Evolutionary conservation across 257 asterid species (phyloP), one percentile per base, ranked within the genome.

Genomic region (Verbena officinalis): DNA sequence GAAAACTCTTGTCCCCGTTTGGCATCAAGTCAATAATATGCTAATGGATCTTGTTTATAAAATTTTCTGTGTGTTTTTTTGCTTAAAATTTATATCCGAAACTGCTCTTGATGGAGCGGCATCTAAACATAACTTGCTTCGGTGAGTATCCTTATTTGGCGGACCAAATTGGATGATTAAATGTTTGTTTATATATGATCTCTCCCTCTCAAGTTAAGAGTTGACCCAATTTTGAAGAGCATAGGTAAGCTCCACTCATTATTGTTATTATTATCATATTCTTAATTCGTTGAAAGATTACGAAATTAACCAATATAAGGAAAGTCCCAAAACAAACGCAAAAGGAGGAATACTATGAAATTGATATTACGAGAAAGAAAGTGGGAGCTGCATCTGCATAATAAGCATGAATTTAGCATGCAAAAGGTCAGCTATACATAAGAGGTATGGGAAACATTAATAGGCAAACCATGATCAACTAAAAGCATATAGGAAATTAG

Each of bases 391-490:
- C n/a, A 44, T 44, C 54, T 48, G 24, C 55, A 49, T 9, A 46
- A 1, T 17, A 7, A 46, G 19, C 50, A 43, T 2, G 8, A n/a
- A 43, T 13, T 27, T 27, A 27, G 2, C 4, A 27, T 27, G 33
- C 33, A 27, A 27, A 27, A 27, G 33, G 5, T 2, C 4, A 27
- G 11, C 53, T 17, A 43, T 1, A 46, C 1, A 43, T 16, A 17
- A n/a, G 12, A 3, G 0, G 53, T 3, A 46, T 46, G 1, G 13
- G 15, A 17, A 46, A 17, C 23, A 46, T 46, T 12, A 9, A 49
- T 9, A 2, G 14, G 20, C 55, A 20, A 57, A 36, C 21, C 4
- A 36, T 20, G 65, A 59, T 39, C 65, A 55, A 30, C 71, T 54
- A 8, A 23, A 50, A 51, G n/a, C 20, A 64, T 1, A 22, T 3